Evolutionary conservation across 1,139 yeast species (phyloP).

Genomic region (Candida sp.): DNA sequence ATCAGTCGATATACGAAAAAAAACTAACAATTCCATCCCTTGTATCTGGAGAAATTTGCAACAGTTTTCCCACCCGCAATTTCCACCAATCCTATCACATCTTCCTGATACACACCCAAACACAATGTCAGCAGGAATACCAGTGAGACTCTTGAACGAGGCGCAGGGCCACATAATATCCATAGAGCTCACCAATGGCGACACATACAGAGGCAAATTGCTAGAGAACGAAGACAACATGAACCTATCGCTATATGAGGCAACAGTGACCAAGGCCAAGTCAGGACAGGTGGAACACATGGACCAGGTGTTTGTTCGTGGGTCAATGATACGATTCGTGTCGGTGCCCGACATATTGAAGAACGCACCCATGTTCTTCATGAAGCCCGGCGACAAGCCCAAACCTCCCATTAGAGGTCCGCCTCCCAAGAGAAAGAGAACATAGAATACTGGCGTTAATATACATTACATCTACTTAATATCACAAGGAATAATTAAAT

Average conservation of each 20-base stretch:
- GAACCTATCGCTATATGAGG: slow-evolving; percentile 90
- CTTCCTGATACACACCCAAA: not conserved
- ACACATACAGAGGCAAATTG: slow-evolving; percentile 85
- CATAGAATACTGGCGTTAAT: slow-evolving; percentile 11
- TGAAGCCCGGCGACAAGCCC: slow-evolving; percentile 67
- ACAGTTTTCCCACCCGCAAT: not conserved
- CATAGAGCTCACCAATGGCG: slow-evolving; percentile 85
- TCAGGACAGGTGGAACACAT: slow-evolving; percentile 79
- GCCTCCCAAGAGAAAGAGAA: slow-evolving; percentile 33
- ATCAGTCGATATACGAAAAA: too few species aligned
- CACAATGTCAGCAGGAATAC: slow-evolving; percentile 67
- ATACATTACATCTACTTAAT: not conserved
- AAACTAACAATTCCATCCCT: too few species aligned
- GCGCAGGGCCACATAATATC: slow-evolving; percentile 90
- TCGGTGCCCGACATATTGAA: slow-evolving; percentile 87
- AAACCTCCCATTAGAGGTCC: slow-evolving; percentile 77
- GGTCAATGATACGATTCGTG: slow-evolving; percentile 86
- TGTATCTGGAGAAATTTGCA: too few species aligned
- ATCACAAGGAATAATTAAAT: slow-evolving; percentile 7
- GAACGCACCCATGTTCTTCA: slow-evolving; percentile 83
- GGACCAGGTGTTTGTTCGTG: slow-evolving; percentile 90
- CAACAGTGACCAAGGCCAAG: slow-evolving; percentile 66
- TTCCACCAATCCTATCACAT: not conserved
- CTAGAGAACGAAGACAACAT: slow-evolving; percentile 89
- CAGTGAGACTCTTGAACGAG: slow-evolving; percentile 86